Conservation (phyloP, 441 rosid genomes). For the Erodium trifolium region DNA sequence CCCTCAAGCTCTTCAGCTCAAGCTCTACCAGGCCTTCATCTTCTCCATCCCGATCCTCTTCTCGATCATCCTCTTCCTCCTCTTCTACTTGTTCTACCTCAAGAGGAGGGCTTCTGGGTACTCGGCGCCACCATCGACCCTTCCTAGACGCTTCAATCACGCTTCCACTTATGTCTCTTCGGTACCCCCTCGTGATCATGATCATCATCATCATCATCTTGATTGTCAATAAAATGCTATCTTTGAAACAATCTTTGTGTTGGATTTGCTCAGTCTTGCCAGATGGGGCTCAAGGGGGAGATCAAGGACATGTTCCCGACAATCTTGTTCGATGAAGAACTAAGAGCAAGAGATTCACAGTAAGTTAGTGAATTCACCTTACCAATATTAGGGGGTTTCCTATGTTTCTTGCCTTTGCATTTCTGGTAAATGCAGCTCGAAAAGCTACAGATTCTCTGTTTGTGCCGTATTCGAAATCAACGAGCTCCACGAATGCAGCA, state of each 20-base stretch:
- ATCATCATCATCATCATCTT: background rate
- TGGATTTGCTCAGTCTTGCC: conserved; percentile 32
- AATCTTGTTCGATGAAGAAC: conserved; percentile 67
- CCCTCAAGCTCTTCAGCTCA: conserved; percentile 77
- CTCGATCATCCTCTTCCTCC: conserved; percentile 70
- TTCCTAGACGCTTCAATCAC: conserved; percentile 33
- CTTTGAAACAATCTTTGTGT: background rate
- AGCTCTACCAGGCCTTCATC: conserved; percentile 90
- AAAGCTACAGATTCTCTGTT: background rate
- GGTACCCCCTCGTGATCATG: conserved; percentile 26
- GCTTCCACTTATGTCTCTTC: conserved; percentile 33
- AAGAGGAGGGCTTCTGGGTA: conserved; percentile 73
- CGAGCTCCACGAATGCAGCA: background rate
- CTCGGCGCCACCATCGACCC: conserved; percentile 27
- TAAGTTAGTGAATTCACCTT: conserved; percentile 33
- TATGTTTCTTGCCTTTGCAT: background rate
- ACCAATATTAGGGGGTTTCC: background rate
- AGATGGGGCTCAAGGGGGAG: conserved; percentile 50
- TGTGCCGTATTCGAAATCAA: background rate
- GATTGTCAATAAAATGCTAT: background rate
- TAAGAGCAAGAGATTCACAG: conserved; percentile 64
- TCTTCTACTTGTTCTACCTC: conserved; percentile 89
- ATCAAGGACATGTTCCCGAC: conserved; percentile 54
- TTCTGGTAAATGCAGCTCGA: background rate
- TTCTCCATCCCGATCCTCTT: conserved; percentile 91